Base-by-base conservation (phyloP, 306 rosid genomes). In the Amphicarpaea edgeworthii region DNA sequence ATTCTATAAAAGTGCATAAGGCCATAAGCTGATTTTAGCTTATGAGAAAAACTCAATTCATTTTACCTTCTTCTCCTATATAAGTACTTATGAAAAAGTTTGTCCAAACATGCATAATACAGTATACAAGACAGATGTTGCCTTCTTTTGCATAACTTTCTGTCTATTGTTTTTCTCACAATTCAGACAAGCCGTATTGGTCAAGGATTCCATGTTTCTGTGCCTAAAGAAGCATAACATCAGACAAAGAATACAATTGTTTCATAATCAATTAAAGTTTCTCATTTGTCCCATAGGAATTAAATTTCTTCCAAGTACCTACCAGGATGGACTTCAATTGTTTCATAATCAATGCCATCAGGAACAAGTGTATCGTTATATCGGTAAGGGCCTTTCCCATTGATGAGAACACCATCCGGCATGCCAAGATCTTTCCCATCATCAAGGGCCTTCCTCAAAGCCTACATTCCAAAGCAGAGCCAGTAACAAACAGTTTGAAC, bases 361-460 rank as follows among this genome's bases (percentile, higher is more conserved):
- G 91, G 85, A 70, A 94, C 98, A 81, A 94, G 90, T 0, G 97
- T 94, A 43, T 83, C 88, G 14, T 91, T 94, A 49, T 94, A 94
- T 87, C 88, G 77, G 70, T 83, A 94, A 38, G 98, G 98, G 32
- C 98, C 98, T 77, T 94, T 94, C 16, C 97, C 98, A n/a, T 94
- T 94, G 68, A 94, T 92, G 55, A 94, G 98, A 85, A 94, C 98
- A 38, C 98, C 98, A 78, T 94, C 81, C 0, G 98, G 98, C 84
- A 88, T 94, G 49, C 98, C 98, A 73, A 94, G 98, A 73, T 85
- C 93, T 84, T 92, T 92, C 61, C 97, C 98, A 0, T 70, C 96
- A 79, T 94, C 96, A 26, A 94, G 97, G 42, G 75, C 54, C 83
- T 86, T 90, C 84, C 97, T 85, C 89, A 94, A 77, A 85, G 72